Evolutionary conservation across 1,139 yeast genomes (phyloP).

Genomic region (Yamadazyma aaseri): DNA sequence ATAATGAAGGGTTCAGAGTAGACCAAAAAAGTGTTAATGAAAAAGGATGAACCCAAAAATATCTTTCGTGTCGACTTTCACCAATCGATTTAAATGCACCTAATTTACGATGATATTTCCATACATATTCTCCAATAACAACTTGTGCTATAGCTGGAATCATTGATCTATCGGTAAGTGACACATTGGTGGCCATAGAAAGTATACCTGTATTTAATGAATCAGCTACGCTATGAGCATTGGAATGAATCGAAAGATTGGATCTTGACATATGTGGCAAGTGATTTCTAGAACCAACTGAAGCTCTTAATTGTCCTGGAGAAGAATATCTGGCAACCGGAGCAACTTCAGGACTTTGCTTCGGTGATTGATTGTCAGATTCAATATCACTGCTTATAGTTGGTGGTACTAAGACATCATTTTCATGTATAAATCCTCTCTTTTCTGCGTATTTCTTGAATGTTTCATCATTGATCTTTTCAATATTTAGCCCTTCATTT

Average conservation of each 20-base stretch:
- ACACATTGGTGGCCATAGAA: slow-evolving; percentile 69
- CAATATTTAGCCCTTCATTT: slow-evolving; percentile 42
- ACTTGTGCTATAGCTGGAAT: slow-evolving; percentile 89
- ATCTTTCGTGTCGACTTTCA: slow-evolving; percentile 83
- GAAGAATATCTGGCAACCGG: slow-evolving; percentile 19
- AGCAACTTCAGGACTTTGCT: slow-evolving; percentile 16
- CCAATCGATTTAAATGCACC: slow-evolving; percentile 76
- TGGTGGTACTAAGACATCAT: slow-evolving; percentile 19
- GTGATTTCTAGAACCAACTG: slow-evolving; percentile 5
- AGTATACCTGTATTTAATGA: slow-evolving; percentile 34
- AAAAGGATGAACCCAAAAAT: slow-evolving; percentile 96
- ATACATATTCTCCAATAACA: slow-evolving; percentile 87
- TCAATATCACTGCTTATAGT: slow-evolving; percentile 14
- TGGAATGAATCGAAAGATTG: slow-evolving; percentile 32
- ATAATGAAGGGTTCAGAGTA: slow-evolving; percentile 71
- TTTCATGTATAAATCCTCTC: slow-evolving; percentile 44
- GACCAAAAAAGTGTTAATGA: slow-evolving; percentile 92
- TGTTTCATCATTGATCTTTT: slow-evolving; percentile 45
- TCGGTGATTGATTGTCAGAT: slow-evolving; percentile 5
- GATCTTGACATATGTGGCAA: slow-evolving; percentile 27
- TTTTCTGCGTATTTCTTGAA: slow-evolving; percentile 45
- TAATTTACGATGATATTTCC: slow-evolving; percentile 78
- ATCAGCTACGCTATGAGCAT: slow-evolving; percentile 21
- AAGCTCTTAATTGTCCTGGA: slow-evolving; percentile 12
- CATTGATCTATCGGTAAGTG: slow-evolving; percentile 70